Base-by-base conservation (phyloP, 441 rosid species). In the Euphorbia corollata region DNA sequence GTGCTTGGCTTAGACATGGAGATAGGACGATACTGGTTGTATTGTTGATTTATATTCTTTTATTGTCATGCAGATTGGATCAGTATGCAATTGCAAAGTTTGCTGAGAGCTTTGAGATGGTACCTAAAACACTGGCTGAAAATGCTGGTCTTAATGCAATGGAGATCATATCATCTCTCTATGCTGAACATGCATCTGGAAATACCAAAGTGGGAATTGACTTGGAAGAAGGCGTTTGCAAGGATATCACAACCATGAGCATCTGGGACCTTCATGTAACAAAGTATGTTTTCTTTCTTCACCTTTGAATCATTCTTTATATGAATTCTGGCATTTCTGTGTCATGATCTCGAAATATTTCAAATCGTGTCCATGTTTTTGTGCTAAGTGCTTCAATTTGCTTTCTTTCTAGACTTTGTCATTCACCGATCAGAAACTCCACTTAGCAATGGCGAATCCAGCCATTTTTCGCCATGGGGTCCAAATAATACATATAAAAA, bases 91-190 rank as follows among this genome's bases (percentile, higher is more conserved):
- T 96, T 73, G 74, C 96, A 43, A 96, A 96, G 75, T 96, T 87
- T 74, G 97, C 97, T 8, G 97, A 96, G 79, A 92, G 98, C 77
- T 96, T 92, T 76, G 99, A 96, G 87, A 87, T 92, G 96, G 86
- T 96, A 56, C 98, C 99, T 18, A 87, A 77, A 73, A 92, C 95
- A 45, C 80, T 96, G 63, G 88, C 98, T 20, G 98, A 92, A 72
- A 96, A 96, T 82, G 98, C 97, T 68, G 98, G 99, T 34, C 92
- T 96, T 41, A 88, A 92, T 78, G 87, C 98, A 18, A 87, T 92
- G 97, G 98, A 92, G 80, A 84, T 96, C 67, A 96, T 91, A 74
- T 92, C 97, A 2, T 82, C 98, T 53, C 84, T 92, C 12, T 92
- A 92, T 74, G 92, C 91, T 60, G 96, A 89, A 60, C 99, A 92